A percentile compares a stretch with the other conserved stretches of the same genome.
These are phyloP conservation scores for Peronosclerospora sorghi DNA, from an alignment of 352 stramenopile genomes.

Conservation along the genomic window DNA sequence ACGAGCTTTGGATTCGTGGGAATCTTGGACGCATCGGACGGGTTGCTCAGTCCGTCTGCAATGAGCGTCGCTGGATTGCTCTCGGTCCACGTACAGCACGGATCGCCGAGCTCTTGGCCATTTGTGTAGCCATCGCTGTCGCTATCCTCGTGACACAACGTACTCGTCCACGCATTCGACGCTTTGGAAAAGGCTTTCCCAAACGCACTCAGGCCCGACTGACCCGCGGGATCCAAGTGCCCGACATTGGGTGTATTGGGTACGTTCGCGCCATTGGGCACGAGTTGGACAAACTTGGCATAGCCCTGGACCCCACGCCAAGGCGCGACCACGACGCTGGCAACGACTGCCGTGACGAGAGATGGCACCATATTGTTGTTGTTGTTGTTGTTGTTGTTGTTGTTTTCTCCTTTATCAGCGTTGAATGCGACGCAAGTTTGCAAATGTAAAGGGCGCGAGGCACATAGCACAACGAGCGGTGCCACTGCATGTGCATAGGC, in stretches of 20 bases:
- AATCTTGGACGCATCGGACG: slow-evolving; percentile 40
- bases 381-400: no score
- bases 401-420: no score
- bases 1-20: slow-evolving; percentile 39
- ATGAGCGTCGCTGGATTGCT: slow-evolving; percentile 34
- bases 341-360: no score
- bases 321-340: slow-evolving; percentile 1
- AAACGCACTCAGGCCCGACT: slow-evolving; percentile 49
- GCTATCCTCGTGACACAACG: slow-evolving; percentile 53
- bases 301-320: slow-evolving; percentile 21
- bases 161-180: slow-evolving; percentile 31
- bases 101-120: slow-evolving; percentile 74
- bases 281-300: slow-evolving; percentile 29
- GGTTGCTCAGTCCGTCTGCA: slow-evolving; percentile 48
- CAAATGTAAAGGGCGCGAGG: no score
- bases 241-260: slow-evolving; percentile 33
- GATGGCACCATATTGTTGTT: no score
- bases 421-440: no score
- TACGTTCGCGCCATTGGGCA: slow-evolving; percentile 53
- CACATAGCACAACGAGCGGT: no score
- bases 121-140: slow-evolving; percentile 81
- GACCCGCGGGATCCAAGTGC: slow-evolving; percentile 34
- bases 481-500: no score
- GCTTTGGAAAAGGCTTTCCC: slow-evolving; percentile 46
- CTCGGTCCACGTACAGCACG: slow-evolving; percentile 67